Conservation (phyloP, 495 filamentous ascomycete species). For the Podospora pseudoanserina region DNA sequence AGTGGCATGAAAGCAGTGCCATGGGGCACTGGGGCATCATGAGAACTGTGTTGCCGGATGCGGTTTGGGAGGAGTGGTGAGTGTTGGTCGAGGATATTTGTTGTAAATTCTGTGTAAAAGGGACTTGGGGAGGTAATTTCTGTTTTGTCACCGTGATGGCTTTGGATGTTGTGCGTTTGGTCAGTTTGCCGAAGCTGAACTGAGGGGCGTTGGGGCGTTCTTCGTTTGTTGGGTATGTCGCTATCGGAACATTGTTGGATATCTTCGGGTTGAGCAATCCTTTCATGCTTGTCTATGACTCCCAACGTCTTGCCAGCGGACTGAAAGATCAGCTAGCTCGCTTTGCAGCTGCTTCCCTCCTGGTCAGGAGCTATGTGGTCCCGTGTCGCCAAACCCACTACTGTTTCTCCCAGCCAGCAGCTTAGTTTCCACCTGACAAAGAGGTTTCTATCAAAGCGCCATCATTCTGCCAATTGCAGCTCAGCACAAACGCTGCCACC, state of each 20-base stretch:
- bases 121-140: neutral
- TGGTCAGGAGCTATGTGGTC: neutral
- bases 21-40: slow-evolving; percentile 88
- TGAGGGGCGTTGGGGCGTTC: neutral
- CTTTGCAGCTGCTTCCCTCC: neutral
- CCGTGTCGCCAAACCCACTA: neutral
- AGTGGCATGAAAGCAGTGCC: slow-evolving; percentile 71
- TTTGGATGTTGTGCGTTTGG: neutral
- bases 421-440: too few relatives aligned
- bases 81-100: neutral
- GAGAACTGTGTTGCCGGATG: slow-evolving; percentile 72
- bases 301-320: neutral
- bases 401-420: too few relatives aligned
- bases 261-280: neutral
- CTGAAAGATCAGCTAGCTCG: neutral
- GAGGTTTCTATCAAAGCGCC: too few relatives aligned
- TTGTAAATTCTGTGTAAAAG: neutral
- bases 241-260: neutral
- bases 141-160: neutral
- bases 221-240: neutral
- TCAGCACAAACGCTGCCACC: too few relatives aligned
- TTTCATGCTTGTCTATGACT: neutral
- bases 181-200: neutral
- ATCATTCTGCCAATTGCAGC: too few relatives aligned
- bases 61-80: slow-evolving; percentile 89